phyloP scores from a whole-genome alignment of 83 land plant species.

The Larix sibirica region DNA sequence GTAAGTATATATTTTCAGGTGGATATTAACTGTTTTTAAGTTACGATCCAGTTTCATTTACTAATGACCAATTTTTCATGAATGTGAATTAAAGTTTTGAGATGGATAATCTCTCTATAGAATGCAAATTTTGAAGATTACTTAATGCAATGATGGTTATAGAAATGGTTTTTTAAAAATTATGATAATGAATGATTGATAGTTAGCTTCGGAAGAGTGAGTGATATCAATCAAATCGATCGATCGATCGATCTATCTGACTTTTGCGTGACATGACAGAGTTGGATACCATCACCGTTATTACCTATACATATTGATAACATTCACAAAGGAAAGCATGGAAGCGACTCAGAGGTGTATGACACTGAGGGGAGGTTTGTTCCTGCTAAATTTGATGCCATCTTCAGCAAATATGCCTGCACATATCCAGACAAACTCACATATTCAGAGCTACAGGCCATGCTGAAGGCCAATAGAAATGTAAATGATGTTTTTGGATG shows the following conservation, averaged over 20 bases:
- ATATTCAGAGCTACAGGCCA: constrained; percentile 48
- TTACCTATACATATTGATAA: constrained; percentile 69
- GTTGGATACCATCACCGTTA: constrained; percentile 71
- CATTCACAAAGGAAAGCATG: constrained; percentile 79
- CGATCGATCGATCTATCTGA: not conserved
- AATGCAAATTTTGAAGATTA: too few species aligned
- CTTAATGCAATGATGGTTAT: too few species aligned
- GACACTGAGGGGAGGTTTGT: constrained; percentile 73
- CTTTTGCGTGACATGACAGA: constrained; percentile 23
- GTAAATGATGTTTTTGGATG: constrained; percentile 70
- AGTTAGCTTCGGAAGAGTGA: too few species aligned
- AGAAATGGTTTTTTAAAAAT: too few species aligned
- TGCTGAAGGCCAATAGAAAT: constrained; percentile 52
- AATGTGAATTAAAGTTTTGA: too few species aligned
- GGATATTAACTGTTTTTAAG: too few species aligned
- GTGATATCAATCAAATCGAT: too few species aligned
- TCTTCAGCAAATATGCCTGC: constrained; percentile 44
- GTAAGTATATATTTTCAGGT: constrained; percentile 14
- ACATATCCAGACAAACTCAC: constrained; percentile 36
- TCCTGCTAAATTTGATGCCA: constrained; percentile 33
- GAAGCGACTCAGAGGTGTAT: constrained; percentile 77
- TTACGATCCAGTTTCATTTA: not conserved
- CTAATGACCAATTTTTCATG: too few species aligned
- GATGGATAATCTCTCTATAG: too few species aligned
- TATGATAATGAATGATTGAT: too few species aligned